phyloP scores from a whole-genome alignment of 768 basidiomycete species.

The Ephemerocybe angulata region DNA sequence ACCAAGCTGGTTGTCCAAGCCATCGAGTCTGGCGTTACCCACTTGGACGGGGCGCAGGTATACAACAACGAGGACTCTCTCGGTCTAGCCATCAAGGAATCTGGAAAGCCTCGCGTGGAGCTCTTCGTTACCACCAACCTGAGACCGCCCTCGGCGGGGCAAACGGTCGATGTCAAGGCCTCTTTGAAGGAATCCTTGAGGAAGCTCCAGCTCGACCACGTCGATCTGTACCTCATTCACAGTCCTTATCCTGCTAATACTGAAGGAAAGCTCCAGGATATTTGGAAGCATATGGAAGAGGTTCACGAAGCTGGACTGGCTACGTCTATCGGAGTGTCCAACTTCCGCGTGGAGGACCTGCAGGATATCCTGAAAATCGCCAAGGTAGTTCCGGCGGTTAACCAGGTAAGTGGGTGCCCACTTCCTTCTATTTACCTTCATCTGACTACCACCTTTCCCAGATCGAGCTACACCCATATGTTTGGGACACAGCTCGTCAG shows the following conservation, averaged over 20 bases:
- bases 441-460: slow-evolving; percentile 20
- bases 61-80: slow-evolving; percentile 56
- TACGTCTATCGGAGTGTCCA: slow-evolving; percentile 67
- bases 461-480: slow-evolving; percentile 72
- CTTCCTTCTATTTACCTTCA: background rate
- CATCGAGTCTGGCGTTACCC: slow-evolving; percentile 53
- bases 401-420: slow-evolving; percentile 46
- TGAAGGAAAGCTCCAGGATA: slow-evolving; percentile 41
- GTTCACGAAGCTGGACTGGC: slow-evolving; percentile 43
- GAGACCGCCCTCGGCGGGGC: slow-evolving; percentile 32
- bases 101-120: slow-evolving; percentile 48
- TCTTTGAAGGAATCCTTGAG: slow-evolving; percentile 50
- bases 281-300: slow-evolving; percentile 63
- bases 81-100: slow-evolving; percentile 46
- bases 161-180: slow-evolving; percentile 38
- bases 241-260: slow-evolving; percentile 31
- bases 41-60: slow-evolving; percentile 61
- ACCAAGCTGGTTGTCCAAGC: slow-evolving; percentile 38
- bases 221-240: slow-evolving; percentile 68
- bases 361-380: slow-evolving; percentile 48
- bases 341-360: slow-evolving; percentile 56
- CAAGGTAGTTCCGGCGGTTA: slow-evolving; percentile 58
- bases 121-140: slow-evolving; percentile 66
- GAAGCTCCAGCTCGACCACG: slow-evolving; percentile 48
- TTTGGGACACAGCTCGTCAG: slow-evolving; percentile 55